A percentile compares a stretch with the other conserved stretches of the same genome.
Conservation (phyloP, 208 protist species). For the Wallacemonas sp. region DNA sequence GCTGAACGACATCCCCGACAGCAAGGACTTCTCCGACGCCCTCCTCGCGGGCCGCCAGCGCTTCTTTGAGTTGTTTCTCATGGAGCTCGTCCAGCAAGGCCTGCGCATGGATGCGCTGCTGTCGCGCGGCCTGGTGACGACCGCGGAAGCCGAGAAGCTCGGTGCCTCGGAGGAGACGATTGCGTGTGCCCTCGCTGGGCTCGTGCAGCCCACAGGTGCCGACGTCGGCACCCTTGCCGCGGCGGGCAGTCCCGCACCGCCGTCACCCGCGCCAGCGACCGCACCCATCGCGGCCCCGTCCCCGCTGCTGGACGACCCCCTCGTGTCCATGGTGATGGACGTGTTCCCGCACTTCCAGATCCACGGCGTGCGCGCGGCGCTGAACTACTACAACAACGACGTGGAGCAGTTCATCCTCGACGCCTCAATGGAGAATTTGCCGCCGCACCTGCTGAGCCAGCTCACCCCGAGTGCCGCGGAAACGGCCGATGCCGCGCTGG, state of each 20-base stretch:
- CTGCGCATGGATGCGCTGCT: slow-evolving; percentile 75
- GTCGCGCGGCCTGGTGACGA: slow-evolving; percentile 52
- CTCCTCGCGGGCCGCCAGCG: slow-evolving; percentile 46
- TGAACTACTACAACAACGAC: slow-evolving; percentile 87
- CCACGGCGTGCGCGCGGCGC: slow-evolving; percentile 50
- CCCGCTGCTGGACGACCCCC: slow-evolving; percentile 34
- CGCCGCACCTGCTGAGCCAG: slow-evolving; percentile 68
- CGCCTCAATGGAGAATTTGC: slow-evolving; percentile 83
- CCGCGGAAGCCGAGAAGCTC: slow-evolving; percentile 57
- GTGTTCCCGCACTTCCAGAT: slow-evolving; percentile 80
- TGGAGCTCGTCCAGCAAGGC: slow-evolving; percentile 77
- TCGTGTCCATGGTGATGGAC: slow-evolving; percentile 76
- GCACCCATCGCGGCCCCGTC: neutral
- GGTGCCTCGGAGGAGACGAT: slow-evolving; percentile 75
- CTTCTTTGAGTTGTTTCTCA: slow-evolving; percentile 74
- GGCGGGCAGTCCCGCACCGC: neutral
- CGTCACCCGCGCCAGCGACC: neutral
- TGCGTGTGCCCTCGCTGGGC: slow-evolving; percentile 39
- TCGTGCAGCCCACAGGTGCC: slow-evolving; percentile 13
- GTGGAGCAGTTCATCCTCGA: slow-evolving; percentile 90
- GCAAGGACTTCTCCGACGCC: slow-evolving; percentile 74
- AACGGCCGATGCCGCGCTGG: slow-evolving; percentile 21
- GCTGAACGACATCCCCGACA: slow-evolving; percentile 54
- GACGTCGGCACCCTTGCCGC: neutral
- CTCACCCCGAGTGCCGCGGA: slow-evolving; percentile 26